Percentiles rank a stretch among this genome's conserved stretches.
Evolutionary conservation across 441 rosid species (phyloP).

Genomic region (Cnidoscolus chayamansa): DNA sequence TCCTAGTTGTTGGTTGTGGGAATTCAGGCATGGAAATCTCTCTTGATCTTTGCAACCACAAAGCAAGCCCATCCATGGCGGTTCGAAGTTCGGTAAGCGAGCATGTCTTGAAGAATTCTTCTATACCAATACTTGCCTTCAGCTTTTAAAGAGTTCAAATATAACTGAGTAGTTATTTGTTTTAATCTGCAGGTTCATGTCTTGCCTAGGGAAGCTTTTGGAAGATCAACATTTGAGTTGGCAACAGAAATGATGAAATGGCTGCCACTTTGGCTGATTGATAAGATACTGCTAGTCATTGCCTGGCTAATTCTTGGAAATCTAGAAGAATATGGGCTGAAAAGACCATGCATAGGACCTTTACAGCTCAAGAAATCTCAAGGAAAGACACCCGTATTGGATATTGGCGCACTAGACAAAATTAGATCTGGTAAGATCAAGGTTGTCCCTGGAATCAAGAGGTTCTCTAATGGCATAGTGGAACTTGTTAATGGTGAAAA

Average conservation of each 20-base stretch:
- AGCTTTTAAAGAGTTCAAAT: background rate
- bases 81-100: conserved; percentile 71
- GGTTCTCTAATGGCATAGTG: conserved; percentile 45
- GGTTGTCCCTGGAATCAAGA: conserved; percentile 61
- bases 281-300: conserved; percentile 22
- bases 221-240: conserved; percentile 33
- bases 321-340: conserved; percentile 24
- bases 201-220: conserved; percentile 28
- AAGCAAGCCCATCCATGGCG: conserved; percentile 70
- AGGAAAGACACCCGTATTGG: conserved; percentile 80
- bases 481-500: conserved; percentile 58
- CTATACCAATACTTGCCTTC: background rate
- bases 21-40: conserved; percentile 94
- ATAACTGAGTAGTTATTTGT: background rate
- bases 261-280: conserved; percentile 30
- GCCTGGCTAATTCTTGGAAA: conserved; percentile 32
- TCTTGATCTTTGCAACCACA: conserved; percentile 69
- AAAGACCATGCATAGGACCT: conserved; percentile 47
- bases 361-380: conserved; percentile 49
- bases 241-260: conserved; percentile 28
- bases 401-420: conserved; percentile 61
- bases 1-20: conserved; percentile 85
- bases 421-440: conserved; percentile 63
- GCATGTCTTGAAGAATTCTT: background rate
- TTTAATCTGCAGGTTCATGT: conserved; percentile 28